Evolutionary conservation across 2,329 filamentous ascomycete genomes (phyloP).

Genomic region (Gremmenia infestans): DNA sequence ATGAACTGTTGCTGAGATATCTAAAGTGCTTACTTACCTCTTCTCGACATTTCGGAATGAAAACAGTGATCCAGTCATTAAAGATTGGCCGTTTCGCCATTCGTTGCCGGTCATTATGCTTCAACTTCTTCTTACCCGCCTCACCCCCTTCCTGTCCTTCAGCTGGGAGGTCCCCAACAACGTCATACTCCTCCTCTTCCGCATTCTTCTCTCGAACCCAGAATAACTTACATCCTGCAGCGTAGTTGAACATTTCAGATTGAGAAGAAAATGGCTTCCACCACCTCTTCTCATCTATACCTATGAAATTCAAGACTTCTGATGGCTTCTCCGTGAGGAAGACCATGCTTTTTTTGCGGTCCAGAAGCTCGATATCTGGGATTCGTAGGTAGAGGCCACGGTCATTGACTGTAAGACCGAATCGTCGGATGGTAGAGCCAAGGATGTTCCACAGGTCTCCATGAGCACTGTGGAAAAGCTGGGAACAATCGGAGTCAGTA

Average conservation of each 20-base stretch:
- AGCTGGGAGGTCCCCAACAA: constrained; percentile 10
- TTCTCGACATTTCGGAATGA: constrained; percentile 48
- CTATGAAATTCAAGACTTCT: constrained; percentile 57
- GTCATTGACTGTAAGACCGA: constrained; percentile 63
- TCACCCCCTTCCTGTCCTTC: constrained; percentile 29
- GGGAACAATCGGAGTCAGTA: neutral
- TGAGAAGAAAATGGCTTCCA: constrained; percentile 48
- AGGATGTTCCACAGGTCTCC: constrained; percentile 67
- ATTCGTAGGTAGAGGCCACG: constrained; percentile 60
- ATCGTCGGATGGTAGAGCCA: constrained; percentile 56
- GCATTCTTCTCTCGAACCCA: constrained; percentile 34
- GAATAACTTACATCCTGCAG: constrained; percentile 54
- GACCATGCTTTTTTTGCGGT: constrained; percentile 51
- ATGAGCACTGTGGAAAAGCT: constrained; percentile 59
- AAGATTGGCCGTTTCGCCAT: constrained; percentile 53
- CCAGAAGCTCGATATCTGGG: constrained; percentile 56
- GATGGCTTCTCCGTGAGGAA: constrained; percentile 54
- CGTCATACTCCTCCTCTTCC: constrained; percentile 8
- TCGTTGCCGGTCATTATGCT: constrained; percentile 52
- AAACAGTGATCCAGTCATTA: constrained; percentile 56
- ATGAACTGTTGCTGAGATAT: too few relatives aligned
- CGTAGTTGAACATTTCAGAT: constrained; percentile 58
- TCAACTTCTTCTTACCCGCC: constrained; percentile 36
- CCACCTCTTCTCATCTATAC: constrained; percentile 48
- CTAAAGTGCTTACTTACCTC: constrained; percentile 25